These are phyloP conservation scores for Herpetomonas samuelpessoai DNA, from an alignment of 208 protist species.

Conservation along the genomic window DNA sequence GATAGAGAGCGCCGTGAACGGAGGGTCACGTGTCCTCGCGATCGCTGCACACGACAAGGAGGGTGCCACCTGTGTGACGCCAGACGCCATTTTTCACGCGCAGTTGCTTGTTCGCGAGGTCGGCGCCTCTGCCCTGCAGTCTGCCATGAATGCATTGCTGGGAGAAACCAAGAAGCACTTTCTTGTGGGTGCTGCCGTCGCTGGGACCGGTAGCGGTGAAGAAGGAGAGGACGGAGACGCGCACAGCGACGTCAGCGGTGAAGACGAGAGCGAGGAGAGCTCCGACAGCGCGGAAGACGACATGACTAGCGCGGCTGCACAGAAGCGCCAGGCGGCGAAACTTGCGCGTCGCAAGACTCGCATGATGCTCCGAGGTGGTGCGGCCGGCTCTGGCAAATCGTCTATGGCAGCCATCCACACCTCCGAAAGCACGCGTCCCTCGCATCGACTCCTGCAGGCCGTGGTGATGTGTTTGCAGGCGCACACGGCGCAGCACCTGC, in stretches of 20 bases:
- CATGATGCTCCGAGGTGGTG: not conserved
- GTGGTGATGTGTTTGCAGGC: constrained; percentile 33
- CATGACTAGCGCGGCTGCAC: not conserved
- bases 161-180: constrained; percentile 42
- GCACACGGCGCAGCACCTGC: constrained; percentile 34
- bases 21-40: not conserved
- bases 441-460: constrained; percentile 51
- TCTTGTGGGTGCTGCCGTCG: not conserved
- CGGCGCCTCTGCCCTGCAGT: constrained; percentile 26
- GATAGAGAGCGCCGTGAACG: not conserved
- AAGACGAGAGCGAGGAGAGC: constrained; percentile 14
- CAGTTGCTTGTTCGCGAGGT: constrained; percentile 33
- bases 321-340: not conserved
- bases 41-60: constrained; percentile 3
- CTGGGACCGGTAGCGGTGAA: no score
- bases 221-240: constrained; percentile 8
- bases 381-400: no score
- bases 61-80: constrained; percentile 14
- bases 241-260: constrained; percentile 8
- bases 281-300: constrained; percentile 3
- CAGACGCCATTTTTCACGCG: constrained; percentile 18
- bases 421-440: constrained; percentile 23
- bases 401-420: not conserved
- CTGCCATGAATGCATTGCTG: constrained; percentile 30
- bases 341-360: not conserved